Conservation (phyloP, 1,284 basidiomycete species). For the Sparassis latifolia region DNA sequence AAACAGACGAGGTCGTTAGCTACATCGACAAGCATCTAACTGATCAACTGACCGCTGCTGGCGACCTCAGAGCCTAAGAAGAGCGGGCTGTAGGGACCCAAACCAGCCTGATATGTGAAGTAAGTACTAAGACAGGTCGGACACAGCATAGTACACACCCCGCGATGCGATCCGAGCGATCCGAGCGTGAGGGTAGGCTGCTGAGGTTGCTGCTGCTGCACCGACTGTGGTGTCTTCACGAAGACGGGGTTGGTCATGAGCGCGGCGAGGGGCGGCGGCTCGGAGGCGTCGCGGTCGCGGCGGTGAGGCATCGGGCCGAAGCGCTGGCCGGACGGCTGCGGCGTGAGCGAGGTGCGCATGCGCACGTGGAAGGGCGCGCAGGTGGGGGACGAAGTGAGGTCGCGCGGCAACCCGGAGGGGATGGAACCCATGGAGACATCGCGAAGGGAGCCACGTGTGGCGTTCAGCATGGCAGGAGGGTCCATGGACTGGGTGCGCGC, state of each 20-base stretch:
- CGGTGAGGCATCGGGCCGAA: slow-evolving; percentile 39
- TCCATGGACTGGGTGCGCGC: slow-evolving; percentile 24
- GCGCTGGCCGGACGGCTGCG: slow-evolving; percentile 46
- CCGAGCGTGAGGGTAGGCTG: slow-evolving; percentile 47
- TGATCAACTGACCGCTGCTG: background rate
- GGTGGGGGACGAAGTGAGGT: slow-evolving; percentile 35
- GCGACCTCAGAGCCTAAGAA: too few species aligned
- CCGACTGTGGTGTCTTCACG: slow-evolving; percentile 48
- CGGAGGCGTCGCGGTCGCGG: slow-evolving; percentile 43
- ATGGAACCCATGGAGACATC: slow-evolving; percentile 25
- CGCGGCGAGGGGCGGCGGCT: slow-evolving; percentile 58
- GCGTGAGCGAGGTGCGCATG: slow-evolving; percentile 61
- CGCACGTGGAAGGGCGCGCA: slow-evolving; percentile 44
- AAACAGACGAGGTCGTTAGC: background rate
- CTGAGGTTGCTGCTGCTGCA: slow-evolving; percentile 22
- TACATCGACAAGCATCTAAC: background rate
- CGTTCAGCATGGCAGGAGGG: slow-evolving; percentile 15
- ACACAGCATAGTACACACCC: slow-evolving; percentile 15
- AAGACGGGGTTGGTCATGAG: slow-evolving; percentile 61
- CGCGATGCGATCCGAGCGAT: slow-evolving; percentile 47
- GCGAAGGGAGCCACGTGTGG: slow-evolving; percentile 11
- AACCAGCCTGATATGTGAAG: too few species aligned
- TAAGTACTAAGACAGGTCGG: too few species aligned
- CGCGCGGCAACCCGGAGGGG: slow-evolving; percentile 24
- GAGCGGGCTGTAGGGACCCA: too few species aligned